phyloP scores from a whole-genome alignment of 169 alveolate genomes.

The Cyclospora cayetanensis region DNA sequence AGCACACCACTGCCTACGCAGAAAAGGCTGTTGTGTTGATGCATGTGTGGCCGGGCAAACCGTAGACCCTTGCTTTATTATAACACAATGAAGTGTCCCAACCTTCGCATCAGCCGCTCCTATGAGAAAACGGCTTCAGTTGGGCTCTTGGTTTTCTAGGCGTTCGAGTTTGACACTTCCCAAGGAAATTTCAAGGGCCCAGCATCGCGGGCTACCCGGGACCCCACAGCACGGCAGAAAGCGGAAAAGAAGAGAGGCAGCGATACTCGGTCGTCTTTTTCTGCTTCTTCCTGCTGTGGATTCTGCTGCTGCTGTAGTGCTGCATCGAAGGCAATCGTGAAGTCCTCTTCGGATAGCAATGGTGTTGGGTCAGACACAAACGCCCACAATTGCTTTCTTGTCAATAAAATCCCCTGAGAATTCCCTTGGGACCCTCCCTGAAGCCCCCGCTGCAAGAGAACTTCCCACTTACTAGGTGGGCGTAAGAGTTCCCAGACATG shows the following conservation, averaged over 20 bases:
- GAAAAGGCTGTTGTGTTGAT: too few relatives aligned
- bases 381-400: neutral
- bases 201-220: neutral
- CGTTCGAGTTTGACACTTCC: neutral
- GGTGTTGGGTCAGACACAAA: neutral
- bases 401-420: neutral
- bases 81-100: neutral
- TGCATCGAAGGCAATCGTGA: neutral
- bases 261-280: neutral
- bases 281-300: conserved; percentile 2
- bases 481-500: neutral
- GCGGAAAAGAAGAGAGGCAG: neutral
- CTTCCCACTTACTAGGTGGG: conserved; percentile 7
- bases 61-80: neutral
- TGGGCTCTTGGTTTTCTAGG: conserved; percentile 4
- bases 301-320: conserved; percentile 10
- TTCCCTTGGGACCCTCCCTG: neutral
- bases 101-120: neutral
- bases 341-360: neutral
- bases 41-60: too few relatives aligned
- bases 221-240: neutral
- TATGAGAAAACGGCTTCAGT: neutral
- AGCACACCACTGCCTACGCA: too few relatives aligned
- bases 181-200: neutral
- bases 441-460: neutral